phyloP scores from a whole-genome alignment of 306 rosid species.

The Quercus ilex region DNA sequence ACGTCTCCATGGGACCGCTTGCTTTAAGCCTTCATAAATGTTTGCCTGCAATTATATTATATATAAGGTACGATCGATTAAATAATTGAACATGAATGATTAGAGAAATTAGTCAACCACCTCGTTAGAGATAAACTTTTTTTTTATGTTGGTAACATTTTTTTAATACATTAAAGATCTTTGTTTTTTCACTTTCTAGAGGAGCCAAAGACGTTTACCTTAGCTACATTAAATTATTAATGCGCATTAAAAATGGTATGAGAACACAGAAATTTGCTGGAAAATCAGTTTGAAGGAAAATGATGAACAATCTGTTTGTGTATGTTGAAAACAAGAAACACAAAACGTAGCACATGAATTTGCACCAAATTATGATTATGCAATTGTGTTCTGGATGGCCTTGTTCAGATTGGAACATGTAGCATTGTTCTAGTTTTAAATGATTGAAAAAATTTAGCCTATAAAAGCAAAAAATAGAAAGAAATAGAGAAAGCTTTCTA shows the following conservation, averaged over 20 bases:
- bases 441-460: too few species aligned
- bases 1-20: slow-evolving; percentile 79
- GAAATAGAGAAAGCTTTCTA: too few species aligned
- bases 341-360: too few species aligned
- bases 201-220: not conserved
- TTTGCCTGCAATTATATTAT: slow-evolving; percentile 46
- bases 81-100: slow-evolving; percentile 17
- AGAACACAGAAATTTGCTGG: not conserved
- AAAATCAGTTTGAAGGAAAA: not conserved
- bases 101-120: not conserved
- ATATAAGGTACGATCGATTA: slow-evolving; percentile 12
- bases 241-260: not conserved
- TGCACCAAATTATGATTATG: too few species aligned
- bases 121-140: too few species aligned
- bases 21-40: slow-evolving; percentile 78
- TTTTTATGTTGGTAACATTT: too few species aligned
- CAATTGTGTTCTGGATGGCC: too few species aligned
- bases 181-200: not conserved
- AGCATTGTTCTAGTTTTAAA: too few species aligned
- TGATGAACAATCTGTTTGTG: not conserved
- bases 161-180: not conserved
- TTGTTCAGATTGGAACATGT: too few species aligned
- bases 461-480: too few species aligned
- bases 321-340: not conserved
- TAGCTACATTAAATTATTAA: not conserved